These are phyloP conservation scores for Eucalyptus polybractea DNA, from an alignment of 345 rosid genomes.

Conservation along the genomic window DNA sequence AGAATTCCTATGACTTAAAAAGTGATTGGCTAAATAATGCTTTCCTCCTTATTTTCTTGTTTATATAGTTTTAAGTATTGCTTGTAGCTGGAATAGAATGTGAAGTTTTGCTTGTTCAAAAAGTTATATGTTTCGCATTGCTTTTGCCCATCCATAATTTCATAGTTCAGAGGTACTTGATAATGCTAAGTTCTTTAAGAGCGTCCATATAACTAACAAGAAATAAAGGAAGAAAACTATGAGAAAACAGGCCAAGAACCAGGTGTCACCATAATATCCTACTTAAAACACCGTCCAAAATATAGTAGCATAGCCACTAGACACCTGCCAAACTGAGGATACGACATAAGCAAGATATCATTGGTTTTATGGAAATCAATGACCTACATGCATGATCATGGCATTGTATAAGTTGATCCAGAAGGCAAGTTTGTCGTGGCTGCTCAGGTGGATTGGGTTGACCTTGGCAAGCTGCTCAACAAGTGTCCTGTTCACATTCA, in stretches of 20 bases:
- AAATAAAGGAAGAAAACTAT: background rate
- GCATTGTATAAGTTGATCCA: constrained; percentile 97
- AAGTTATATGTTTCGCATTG: background rate
- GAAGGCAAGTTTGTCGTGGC: constrained; percentile 86
- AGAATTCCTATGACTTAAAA: background rate
- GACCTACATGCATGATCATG: constrained; percentile 86
- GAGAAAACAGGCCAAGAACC: background rate
- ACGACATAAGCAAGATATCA: background rate
- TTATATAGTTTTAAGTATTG: background rate
- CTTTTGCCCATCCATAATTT: background rate
- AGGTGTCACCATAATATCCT: background rate
- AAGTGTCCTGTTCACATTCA: constrained; percentile 40
- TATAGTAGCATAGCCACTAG: background rate
- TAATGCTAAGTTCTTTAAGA: background rate
- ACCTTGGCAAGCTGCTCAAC: constrained; percentile 85
- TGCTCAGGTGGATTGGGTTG: constrained; percentile 55
- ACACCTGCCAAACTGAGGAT: background rate
- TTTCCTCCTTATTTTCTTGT: background rate
- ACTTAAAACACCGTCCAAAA: background rate
- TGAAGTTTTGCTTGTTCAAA: background rate
- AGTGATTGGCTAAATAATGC: background rate
- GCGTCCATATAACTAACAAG: background rate
- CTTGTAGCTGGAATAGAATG: background rate
- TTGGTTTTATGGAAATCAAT: background rate
- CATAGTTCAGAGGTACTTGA: background rate